Base-by-base conservation (phyloP, 2,329 filamentous ascomycete species). In the Fusarium acutatum region DNA sequence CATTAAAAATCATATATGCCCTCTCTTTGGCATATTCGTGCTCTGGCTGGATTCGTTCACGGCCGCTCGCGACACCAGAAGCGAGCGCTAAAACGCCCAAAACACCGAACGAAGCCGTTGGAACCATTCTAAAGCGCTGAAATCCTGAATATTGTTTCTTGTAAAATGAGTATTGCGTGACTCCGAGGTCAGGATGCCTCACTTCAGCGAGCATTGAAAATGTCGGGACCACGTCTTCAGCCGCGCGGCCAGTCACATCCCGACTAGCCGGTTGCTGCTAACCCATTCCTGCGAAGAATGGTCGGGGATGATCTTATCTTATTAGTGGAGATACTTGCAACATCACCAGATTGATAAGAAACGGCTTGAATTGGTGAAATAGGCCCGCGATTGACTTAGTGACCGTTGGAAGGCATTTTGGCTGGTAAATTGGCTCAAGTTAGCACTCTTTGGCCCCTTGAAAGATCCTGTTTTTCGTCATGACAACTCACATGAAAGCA, bases 1-100 rank as follows among this genome's bases (percentile, higher is more conserved):
- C 87, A 77, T 94, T 94, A 86, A 94, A 94, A 63, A 94, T 89
- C 69, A 88, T 86, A 72, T 89, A 87, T 13, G 88, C 89, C 79
- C 93, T 91, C 41, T 80, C 75, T 22, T 79, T 80, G 18, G 86
- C 84, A 60, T 79, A 80, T 2, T 82, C 81, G 49, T 80, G 69
- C 53, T 78, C 83, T 22, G 85, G 85, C 4, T 75, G 66, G 41
- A 84, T 81, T 28, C 74, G 60, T 7, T 60, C 60, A 54, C 56
- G 41, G n/a, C 64, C 64, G 24, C 30, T 60, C 17, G 38, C 52
- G 7, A 50, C 62, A 14, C 64, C 49, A 13, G 70, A 40, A 22
- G 59, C 58, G 13, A 77, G 60, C 32, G 72, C 58, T 30, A 77
- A 46, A 41, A 65, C 46, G 38, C 62, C 12, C 32, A 74, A 54